Base-by-base conservation (phyloP, 192 early-diverging fungal species). In the Chytriomyces sp. region DNA sequence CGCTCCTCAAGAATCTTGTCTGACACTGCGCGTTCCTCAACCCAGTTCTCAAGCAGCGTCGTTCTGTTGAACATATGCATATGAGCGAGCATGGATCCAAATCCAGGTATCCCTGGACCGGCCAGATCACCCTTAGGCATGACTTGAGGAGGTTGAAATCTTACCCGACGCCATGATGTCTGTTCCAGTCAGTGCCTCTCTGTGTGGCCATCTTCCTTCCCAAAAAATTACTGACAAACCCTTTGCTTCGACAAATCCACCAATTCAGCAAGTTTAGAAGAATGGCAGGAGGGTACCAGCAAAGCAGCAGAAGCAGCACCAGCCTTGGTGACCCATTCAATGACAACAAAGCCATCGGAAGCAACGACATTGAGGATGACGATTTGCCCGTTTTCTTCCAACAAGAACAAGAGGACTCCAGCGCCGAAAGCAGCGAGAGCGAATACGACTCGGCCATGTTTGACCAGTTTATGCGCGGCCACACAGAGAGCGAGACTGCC, bases 1-100 rank as follows among this genome's bases (percentile, higher is more conserved):
- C 83, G 76, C 72, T 85, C 83, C 13, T 80, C 64, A n/a, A 79
- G n/a, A 45, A 83, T 80, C 61, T 71, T 64, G 53, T 67, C 76
- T 16, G 73, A 77, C 2, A 86, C 80, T 18, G 87, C 87, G 6
- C 87, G 79, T 61, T 89, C 87, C 68, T 89, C 87, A 5, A 87
- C 87, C 85, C 86, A 89, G 80, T 89, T 89, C 20, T 82, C 82
- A 5, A 89, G 76, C 16, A 89, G 76, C 18, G 87, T 89, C 26
- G 77, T 76, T 18, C 87, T 73, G 10, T 44, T 11, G 13, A 10
- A 57, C 16, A 35, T 35, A 2, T 35, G 35, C 35, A 35, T 35
- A 35, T 35, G 35, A 35, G 35, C 35, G 35, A 35, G 4, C 2
- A 35, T 1, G 35, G 35, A 35, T 35, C 35, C 35, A 35, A 35